phyloP scores from a whole-genome alignment of 371 early-diverging fungal species.

The Mortierella sp. region DNA sequence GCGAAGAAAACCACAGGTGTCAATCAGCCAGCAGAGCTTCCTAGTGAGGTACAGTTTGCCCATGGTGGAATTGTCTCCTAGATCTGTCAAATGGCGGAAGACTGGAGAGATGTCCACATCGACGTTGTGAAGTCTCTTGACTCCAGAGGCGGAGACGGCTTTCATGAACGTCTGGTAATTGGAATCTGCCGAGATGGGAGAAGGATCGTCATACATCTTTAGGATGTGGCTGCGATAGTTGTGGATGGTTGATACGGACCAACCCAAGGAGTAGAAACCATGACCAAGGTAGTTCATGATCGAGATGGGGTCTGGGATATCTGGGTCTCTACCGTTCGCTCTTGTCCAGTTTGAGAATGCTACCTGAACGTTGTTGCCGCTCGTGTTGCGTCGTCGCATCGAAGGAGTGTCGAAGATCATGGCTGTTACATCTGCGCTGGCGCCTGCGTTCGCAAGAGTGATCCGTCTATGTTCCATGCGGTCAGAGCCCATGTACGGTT shows the following conservation, averaged over 20 bases:
- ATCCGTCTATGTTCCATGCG: constrained; percentile 15
- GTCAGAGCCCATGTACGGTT: constrained; percentile 20
- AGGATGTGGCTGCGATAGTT: not conserved
- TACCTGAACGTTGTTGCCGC: not conserved
- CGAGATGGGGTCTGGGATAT: not conserved
- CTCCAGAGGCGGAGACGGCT: not conserved
- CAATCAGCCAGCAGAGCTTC: constrained; percentile 6
- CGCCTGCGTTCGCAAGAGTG: not conserved
- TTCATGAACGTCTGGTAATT: not conserved
- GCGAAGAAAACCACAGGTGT: not conserved
- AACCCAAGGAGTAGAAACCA: not conserved
- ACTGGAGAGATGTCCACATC: not conserved
- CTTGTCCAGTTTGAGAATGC: not conserved
- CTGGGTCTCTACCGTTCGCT: not conserved
- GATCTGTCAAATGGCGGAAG: not conserved
- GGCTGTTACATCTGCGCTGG: not conserved
- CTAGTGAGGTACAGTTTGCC: not conserved
- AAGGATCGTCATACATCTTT: not conserved
- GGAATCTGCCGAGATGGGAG: not conserved
- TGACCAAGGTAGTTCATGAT: constrained; percentile 6
- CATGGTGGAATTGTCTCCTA: not conserved
- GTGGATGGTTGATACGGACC: not conserved
- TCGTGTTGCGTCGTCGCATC: not conserved
- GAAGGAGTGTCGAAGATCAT: not conserved
- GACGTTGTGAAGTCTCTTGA: not conserved